Conservation (phyloP, 805 yeast genomes). For the Starmera caribaea region DNA sequence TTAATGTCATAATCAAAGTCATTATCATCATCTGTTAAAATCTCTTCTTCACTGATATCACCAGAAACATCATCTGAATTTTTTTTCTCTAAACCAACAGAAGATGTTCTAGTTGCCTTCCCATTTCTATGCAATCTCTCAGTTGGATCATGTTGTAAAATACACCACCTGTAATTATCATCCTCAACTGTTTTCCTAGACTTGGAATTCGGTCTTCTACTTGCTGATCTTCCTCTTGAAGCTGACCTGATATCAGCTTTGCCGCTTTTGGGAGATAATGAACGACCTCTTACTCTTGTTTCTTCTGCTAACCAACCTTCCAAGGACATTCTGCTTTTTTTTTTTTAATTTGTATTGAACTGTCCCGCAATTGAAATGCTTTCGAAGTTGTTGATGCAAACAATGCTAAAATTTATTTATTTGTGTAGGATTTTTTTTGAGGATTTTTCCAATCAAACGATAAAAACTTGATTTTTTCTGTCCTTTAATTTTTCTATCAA, state of each 20-base stretch:
- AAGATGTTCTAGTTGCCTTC: constrained; percentile 2
- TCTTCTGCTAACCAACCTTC: constrained; percentile 9
- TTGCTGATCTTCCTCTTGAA: constrained; percentile 8
- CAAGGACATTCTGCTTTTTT: constrained; percentile 5
- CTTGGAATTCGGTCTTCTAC: constrained; percentile 14
- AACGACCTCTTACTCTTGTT: constrained; percentile 8
- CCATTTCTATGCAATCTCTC: constrained; percentile 36
- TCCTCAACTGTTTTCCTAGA: constrained; percentile 23
- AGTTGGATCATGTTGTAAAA: constrained; percentile 66
- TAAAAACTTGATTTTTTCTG: too few species aligned
- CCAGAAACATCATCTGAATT: constrained; percentile 11
- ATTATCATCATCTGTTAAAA: constrained; percentile 42
- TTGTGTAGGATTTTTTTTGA: too few species aligned
- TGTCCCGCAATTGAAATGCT: too few species aligned
- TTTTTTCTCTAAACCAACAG: constrained; percentile 11
- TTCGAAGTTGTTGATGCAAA: too few species aligned
- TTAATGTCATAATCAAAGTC: constrained; percentile 25
- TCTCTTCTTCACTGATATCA: constrained; percentile 41
- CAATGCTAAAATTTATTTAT: too few species aligned
- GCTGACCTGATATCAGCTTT: constrained; percentile 2
- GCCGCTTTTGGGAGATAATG: constrained; percentile 3
- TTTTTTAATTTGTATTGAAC: not conserved
- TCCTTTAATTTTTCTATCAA: too few species aligned
- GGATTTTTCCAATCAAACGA: too few species aligned
- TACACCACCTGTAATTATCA: constrained; percentile 41